Conservation (phyloP, 2,329 filamentous ascomycete genomes). For the Sporothrix variecibatus region DNA sequence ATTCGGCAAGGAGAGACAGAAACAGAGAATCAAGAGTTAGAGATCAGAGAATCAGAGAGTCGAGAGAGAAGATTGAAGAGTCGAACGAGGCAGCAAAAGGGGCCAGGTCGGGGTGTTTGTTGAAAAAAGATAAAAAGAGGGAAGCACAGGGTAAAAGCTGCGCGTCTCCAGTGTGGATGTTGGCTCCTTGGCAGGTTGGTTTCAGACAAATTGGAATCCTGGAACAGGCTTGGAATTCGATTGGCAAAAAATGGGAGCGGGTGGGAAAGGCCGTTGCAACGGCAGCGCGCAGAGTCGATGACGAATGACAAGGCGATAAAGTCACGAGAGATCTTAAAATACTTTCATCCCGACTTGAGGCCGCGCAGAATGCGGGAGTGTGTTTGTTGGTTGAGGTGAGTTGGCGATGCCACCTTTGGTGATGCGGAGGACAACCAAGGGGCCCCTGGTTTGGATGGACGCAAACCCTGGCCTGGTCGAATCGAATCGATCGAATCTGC, state of each 20-base stretch:
- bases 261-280: background rate
- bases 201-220: constrained; percentile 26
- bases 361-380: background rate
- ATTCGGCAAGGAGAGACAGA: constrained; percentile 14
- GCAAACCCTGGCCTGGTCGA: background rate
- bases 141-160: constrained; percentile 10
- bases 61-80: constrained; percentile 27
- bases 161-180: constrained; percentile 17
- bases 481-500: background rate
- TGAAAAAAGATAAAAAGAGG: constrained; percentile 20
- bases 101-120: constrained; percentile 5
- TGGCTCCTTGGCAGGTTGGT: constrained; percentile 21
- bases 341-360: background rate
- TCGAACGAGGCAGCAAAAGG: constrained; percentile 22
- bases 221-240: constrained; percentile 12
- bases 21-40: background rate
- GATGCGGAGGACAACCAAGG: background rate
- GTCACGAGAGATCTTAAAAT: background rate
- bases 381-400: background rate
- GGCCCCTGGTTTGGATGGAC: background rate
- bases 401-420: constrained; percentile 12
- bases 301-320: constrained; percentile 9
- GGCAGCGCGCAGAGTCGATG: constrained; percentile 12
- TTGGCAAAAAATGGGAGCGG: background rate
- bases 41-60: background rate